Percentiles rank a stretch among this genome's conserved stretches.
Evolutionary conservation across 176 grass and related monocot genomes (phyloP).

Genomic region (Aechmea fasciata): DNA sequence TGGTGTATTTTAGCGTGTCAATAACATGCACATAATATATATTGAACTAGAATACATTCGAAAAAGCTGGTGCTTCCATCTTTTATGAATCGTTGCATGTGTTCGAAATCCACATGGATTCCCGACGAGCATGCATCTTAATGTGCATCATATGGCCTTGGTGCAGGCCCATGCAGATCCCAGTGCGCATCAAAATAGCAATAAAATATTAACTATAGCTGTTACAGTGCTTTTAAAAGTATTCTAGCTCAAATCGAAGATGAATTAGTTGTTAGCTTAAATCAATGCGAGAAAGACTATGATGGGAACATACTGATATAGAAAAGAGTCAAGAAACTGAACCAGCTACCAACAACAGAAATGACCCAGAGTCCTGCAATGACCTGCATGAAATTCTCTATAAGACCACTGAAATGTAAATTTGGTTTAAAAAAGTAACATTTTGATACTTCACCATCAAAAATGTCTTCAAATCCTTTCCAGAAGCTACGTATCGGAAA

Average conservation of each 20-base stretch:
- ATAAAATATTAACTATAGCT: too few species aligned
- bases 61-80: too few species aligned
- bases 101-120: too few species aligned
- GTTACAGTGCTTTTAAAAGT: too few species aligned
- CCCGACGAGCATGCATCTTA: too few species aligned
- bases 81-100: too few species aligned
- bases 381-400: conserved; percentile 30
- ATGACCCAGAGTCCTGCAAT: conserved; percentile 57
- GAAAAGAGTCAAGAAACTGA: conserved; percentile 74
- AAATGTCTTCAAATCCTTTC: conserved; percentile 64
- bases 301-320: conserved; percentile 49
- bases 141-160: too few species aligned
- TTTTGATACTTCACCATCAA: conserved; percentile 25
- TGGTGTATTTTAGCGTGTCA: too few species aligned
- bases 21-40: too few species aligned
- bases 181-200: too few species aligned
- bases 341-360: conserved; percentile 73
- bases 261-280: neutral
- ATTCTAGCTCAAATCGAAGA: neutral
- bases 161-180: too few species aligned
- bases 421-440: neutral
- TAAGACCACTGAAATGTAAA: neutral
- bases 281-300: neutral
- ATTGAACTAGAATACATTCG: too few species aligned
- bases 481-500: conserved; percentile 56